These are phyloP conservation scores for Raffaelea albimanens DNA, from an alignment of 2,329 filamentous ascomycete species.

Conservation along the genomic window DNA sequence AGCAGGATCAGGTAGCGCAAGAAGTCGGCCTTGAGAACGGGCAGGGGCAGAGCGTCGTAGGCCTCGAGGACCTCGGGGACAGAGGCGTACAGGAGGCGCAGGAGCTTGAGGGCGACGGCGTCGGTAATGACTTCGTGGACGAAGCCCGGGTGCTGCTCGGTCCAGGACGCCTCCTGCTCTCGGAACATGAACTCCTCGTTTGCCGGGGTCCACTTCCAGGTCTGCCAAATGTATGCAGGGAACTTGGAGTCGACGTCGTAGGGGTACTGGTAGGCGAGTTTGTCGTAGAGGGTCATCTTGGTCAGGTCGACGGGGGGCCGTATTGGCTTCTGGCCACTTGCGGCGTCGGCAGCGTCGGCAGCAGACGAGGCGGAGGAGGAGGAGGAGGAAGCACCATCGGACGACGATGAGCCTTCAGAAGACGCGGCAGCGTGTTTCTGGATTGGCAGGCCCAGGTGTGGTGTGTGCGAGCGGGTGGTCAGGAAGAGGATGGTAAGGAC, in stretches of 20 bases:
- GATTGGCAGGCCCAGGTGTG: constrained; percentile 22
- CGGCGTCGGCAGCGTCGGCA: neutral
- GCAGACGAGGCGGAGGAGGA: neutral
- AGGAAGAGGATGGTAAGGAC: constrained; percentile 62
- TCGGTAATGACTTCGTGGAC: constrained; percentile 98
- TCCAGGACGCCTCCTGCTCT: constrained; percentile 82
- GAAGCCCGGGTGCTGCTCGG: constrained; percentile 76
- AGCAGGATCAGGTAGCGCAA: constrained; percentile 64
- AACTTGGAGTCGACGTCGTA: constrained; percentile 86
- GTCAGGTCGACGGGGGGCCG: constrained; percentile 55
- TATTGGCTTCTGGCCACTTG: constrained; percentile 46
- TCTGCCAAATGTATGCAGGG: constrained; percentile 98
- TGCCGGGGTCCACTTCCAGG: constrained; percentile 82
- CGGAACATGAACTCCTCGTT: constrained; percentile 73
- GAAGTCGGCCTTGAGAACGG: constrained; percentile 71
- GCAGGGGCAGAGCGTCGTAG: constrained; percentile 61
- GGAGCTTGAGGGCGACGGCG: constrained; percentile 67
- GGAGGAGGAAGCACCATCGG: constrained; percentile 10
- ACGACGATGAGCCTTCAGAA: constrained; percentile 11
- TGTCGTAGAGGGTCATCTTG: constrained; percentile 63
- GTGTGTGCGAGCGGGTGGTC: constrained; percentile 50
- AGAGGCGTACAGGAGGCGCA: constrained; percentile 78
- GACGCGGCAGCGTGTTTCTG: constrained; percentile 16
- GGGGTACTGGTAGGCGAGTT: constrained; percentile 86
- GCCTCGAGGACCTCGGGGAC: constrained; percentile 71